phyloP scores from a whole-genome alignment of 2,329 filamentous ascomycete genomes.

The Colletotrichum zoysiae region DNA sequence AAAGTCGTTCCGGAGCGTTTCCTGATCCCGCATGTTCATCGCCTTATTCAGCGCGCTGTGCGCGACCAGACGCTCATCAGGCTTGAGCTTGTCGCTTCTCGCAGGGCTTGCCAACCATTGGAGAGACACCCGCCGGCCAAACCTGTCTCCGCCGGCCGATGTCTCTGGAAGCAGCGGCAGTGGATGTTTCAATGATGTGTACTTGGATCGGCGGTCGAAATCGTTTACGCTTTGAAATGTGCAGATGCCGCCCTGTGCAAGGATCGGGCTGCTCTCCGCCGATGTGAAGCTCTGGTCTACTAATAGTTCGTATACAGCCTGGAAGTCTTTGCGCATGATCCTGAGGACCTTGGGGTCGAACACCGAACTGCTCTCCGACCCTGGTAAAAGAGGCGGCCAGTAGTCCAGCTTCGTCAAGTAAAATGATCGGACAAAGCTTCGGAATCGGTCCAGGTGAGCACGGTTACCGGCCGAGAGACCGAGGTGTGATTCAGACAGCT shows the following conservation, averaged over 20 bases:
- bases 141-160: conserved; percentile 44
- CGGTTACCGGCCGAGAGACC: conserved; percentile 71
- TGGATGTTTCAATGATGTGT: conserved; percentile 71
- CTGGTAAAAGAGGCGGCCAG: conserved; percentile 72
- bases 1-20: conserved; percentile 63
- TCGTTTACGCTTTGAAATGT: conserved; percentile 75
- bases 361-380: conserved; percentile 53
- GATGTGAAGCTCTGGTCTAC: conserved; percentile 71
- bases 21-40: conserved; percentile 57
- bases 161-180: conserved; percentile 74
- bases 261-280: conserved; percentile 62
- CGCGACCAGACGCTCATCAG: conserved; percentile 62
- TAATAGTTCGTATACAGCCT: conserved; percentile 77
- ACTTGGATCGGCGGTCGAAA: conserved; percentile 74
- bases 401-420: conserved; percentile 77
- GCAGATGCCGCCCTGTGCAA: conserved; percentile 76
- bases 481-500: conserved; percentile 75
- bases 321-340: conserved; percentile 77
- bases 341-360: conserved; percentile 71
- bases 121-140: conserved; percentile 50
- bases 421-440: conserved; percentile 74
- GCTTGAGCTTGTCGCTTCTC: conserved; percentile 56
- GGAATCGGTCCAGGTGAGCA: conserved; percentile 79
- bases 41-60: conserved; percentile 67
- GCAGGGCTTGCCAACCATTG: conserved; percentile 53